phyloP scores from a whole-genome alignment of 208 protist species.

The Sergeia podlipaevii region DNA sequence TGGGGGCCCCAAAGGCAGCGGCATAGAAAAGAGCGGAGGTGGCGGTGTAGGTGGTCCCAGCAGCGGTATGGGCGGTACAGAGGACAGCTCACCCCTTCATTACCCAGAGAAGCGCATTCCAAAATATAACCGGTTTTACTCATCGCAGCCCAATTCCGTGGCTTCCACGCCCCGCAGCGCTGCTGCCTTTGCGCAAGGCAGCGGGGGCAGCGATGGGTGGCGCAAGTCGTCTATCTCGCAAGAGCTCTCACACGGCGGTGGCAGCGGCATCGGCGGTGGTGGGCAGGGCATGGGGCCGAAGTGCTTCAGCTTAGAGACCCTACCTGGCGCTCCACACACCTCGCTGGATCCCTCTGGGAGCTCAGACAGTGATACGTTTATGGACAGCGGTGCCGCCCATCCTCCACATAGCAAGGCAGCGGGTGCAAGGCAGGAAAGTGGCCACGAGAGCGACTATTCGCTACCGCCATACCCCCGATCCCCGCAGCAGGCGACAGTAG shows the following conservation, averaged over 20 bases:
- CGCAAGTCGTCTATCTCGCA: background rate
- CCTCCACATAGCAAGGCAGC: no score
- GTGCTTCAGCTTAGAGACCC: conserved; percentile 5
- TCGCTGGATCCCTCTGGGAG: conserved; percentile 2
- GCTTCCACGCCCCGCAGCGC: background rate
- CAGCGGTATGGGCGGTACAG: background rate
- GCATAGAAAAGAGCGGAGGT: background rate
- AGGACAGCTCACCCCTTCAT: conserved; percentile 2
- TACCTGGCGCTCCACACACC: conserved; percentile 4
- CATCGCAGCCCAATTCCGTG: conserved; percentile 13
- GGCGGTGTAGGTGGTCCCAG: background rate
- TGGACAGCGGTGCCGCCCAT: no score
- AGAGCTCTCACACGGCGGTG: background rate
- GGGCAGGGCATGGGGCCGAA: background rate
- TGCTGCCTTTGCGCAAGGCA: background rate
- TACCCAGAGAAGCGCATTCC: conserved; percentile 18
- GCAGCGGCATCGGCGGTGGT: background rate
- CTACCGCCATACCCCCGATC: no score
- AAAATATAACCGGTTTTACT: conserved; percentile 38
- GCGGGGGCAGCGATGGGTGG: background rate
- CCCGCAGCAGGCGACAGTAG: no score
- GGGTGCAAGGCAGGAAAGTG: no score
- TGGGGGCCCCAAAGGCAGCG: background rate
- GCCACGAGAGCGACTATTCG: no score
- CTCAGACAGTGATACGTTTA: no score